Evolutionary conservation across 169 alveolate species (phyloP), one percentile per base, ranked within the genome.

Genomic region (Toxoplasma gondii): DNA sequence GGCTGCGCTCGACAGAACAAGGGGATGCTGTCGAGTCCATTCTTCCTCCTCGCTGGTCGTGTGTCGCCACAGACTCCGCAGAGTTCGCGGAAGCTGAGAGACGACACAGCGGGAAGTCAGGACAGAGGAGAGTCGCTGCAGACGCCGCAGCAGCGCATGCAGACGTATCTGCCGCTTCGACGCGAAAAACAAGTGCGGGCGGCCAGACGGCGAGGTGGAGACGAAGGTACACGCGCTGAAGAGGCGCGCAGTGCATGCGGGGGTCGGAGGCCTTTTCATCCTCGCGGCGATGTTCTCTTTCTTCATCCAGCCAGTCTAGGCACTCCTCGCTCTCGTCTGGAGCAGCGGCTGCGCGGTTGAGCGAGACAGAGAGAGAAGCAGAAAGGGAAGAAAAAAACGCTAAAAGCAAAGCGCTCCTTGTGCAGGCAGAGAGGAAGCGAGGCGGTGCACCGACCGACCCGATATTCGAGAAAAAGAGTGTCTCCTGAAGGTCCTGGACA

Each of bases 381-480:
- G 86, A 38, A 78, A 78, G 22, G 44, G 86, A 1, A 31, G 45
- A 38, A 31, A 78, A 78, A 78, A 78, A 10, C 2, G 4, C 86
- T 2, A n/a, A 12, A 41, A 38, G 58, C 31, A 82, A 67, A 10
- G 44, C n/a, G 31, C n/a, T 1, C 90, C 38, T 36, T 7, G 67
- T 2, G 39, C 36, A 31, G 19, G 90, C 90, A 9, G 34, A 82
- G 64, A 39, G 90, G 27, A 82, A 82, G 31, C 69, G 41, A 43
- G 90, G 90, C 38, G 90, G 90, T 1, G 90, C 90, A 31, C 44
- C 90, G 24, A 82, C 44, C 12, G 90, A 82, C 4, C 90, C 90
- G 31, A 82, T 31, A 41, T 82, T 82, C 34, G 90, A 82, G 90
- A 82, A 82, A 27, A 82, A 44, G 67, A 82, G 67, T 2, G 41